Percentiles rank a stretch among this genome's conserved stretches.
Conservation (phyloP, 2,329 filamentous ascomycete species). For the Thyridium curvatum region DNA sequence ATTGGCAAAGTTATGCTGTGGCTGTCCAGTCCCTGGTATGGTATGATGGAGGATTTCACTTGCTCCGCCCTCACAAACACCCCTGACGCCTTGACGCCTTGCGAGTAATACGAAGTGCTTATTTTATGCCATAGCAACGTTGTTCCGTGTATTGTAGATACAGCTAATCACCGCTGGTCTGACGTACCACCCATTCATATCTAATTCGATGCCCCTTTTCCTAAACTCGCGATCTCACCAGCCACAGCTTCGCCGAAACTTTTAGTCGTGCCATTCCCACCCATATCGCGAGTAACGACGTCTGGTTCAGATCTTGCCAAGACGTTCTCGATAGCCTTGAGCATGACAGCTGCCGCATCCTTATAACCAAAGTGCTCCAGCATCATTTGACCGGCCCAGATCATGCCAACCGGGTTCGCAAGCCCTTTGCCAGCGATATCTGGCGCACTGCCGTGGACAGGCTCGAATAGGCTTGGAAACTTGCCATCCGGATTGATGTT, state of each 20-base stretch:
- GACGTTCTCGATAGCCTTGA: constrained; percentile 57
- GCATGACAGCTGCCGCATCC: constrained; percentile 47
- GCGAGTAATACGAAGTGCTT: no score
- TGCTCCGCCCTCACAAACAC: no score
- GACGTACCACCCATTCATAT: no score
- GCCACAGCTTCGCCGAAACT: constrained; percentile 52
- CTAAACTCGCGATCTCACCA: no score
- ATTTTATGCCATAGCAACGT: no score
- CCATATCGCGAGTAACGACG: constrained; percentile 53
- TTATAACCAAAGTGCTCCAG: constrained; percentile 56
- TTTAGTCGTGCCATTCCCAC: constrained; percentile 48
- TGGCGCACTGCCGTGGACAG: constrained; percentile 57
- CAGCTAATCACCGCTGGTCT: no score
- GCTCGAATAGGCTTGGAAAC: constrained; percentile 58
- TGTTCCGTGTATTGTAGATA: no score
- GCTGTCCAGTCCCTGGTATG: no score
- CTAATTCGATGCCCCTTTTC: no score
- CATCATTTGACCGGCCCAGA: constrained; percentile 67
- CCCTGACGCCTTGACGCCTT: no score
- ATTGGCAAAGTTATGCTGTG: no score
- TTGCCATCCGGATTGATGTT: constrained; percentile 55
- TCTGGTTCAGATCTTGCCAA: constrained; percentile 36
- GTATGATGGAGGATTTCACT: no score
- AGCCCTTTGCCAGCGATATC: constrained; percentile 59
- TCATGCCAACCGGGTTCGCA: constrained; percentile 58